A percentile compares a stretch with the other conserved stretches of the same genome.
These are phyloP conservation scores for Exophiala spinifera DNA, from an alignment of 2,329 filamentous ascomycete species.

Conservation along the genomic window DNA sequence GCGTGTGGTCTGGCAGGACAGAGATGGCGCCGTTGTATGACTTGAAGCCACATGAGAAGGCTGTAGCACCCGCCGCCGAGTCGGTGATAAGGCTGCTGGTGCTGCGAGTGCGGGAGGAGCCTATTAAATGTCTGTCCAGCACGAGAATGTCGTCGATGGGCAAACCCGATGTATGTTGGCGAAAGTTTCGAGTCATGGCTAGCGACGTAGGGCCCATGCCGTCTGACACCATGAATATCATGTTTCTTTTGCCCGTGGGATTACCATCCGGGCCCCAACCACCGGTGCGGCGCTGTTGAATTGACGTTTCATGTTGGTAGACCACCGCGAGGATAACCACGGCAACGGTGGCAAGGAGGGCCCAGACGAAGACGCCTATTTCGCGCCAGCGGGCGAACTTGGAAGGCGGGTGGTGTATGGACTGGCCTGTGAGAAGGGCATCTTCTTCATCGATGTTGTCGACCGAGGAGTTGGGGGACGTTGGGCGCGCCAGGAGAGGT, in stretches of 20 bases:
- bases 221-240: conserved; percentile 99
- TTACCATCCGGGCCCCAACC: conserved; percentile 41
- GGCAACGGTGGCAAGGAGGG: conserved; percentile 71
- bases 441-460: conserved; percentile 58
- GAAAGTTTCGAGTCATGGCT: conserved; percentile 79
- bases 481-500: conserved; percentile 55
- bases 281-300: conserved; percentile 30
- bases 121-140: conserved; percentile 86
- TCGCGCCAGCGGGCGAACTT: conserved; percentile 66
- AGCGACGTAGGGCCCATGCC: conserved; percentile 96
- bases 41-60: conserved; percentile 89
- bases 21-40: conserved; percentile 97
- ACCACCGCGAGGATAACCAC: conserved; percentile 79
- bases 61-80: conserved; percentile 93
- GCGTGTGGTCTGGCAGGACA: conserved; percentile 75
- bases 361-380: conserved; percentile 75
- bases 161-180: conserved; percentile 72
- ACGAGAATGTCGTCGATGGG: conserved; percentile 71
- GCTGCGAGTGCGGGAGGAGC: conserved; percentile 81
- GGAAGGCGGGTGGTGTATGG: conserved; percentile 31
- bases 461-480: conserved; percentile 56
- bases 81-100: conserved; percentile 85
- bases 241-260: conserved; percentile 72
- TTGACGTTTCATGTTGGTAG: conserved; percentile 64
- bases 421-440: conserved; percentile 58